Evolutionary conservation across 2,329 filamentous ascomycete species (phyloP), one percentile per base, ranked within the genome.

Genomic region (Tolypocladium cylindrosporum): DNA sequence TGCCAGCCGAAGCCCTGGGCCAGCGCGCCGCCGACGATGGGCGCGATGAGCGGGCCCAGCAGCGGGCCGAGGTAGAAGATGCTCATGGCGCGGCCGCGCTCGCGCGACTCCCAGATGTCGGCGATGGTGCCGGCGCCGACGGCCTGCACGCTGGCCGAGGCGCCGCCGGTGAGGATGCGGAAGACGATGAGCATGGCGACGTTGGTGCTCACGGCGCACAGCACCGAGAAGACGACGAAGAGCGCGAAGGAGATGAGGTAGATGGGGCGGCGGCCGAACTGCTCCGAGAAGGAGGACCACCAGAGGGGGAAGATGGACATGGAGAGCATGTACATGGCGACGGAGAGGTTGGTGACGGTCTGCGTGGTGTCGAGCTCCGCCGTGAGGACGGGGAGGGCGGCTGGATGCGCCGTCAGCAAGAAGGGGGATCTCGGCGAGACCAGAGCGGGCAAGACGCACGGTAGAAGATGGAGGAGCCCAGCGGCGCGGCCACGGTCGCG

Each of bases 301-400:
- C 90, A 94, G 0, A 95, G 77, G 0, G 90, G 90, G 63, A 91
- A 93, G 51, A 94, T 90, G 57, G 85, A 83, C 89, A 94, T 90
- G 64, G 82, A 77, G 5, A 94, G 77, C 89, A 94, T 91, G 69
- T 92, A 94, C 58, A 93, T 72, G 0, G 90, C 87, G 0, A 94
- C 82, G 0, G 87, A 87, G 58, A 94, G 68, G 69, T 94, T 95
- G 57, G 86, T 84, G 19, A 90, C 74, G 1, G 88, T 88, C 16
- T 82, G 72, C 0, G 81, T 80, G 14, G 85, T 79, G 62, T 86
- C 63, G 50, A 94, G 77, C 27, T 88, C 84, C 4, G 67, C 66
- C 0, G 85, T 75, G 58, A 94, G 82, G 48, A 87, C 76, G 1
- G 79, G 75, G 2, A 94, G 80, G 4, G 88, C 84, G 58, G 90